Evolutionary conservation across 2,329 filamentous ascomycete genomes (phyloP).

Genomic region (Sporothrix pseudoabietina): DNA sequence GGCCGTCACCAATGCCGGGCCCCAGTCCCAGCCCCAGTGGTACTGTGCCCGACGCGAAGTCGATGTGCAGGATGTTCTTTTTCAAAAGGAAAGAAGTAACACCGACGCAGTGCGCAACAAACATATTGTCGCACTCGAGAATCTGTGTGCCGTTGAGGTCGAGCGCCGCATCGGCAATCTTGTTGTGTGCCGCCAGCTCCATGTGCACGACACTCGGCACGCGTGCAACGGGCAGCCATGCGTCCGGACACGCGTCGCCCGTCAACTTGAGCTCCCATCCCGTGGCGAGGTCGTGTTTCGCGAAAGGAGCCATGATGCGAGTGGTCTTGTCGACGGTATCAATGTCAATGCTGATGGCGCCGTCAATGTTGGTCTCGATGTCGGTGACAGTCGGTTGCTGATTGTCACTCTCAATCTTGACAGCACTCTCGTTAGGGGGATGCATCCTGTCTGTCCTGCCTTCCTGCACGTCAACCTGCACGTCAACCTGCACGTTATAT

Average conservation of each 20-base stretch:
- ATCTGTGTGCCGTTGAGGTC: slow-evolving; percentile 71
- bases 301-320: not conserved
- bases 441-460: not conserved
- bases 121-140: slow-evolving; percentile 77
- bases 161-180: slow-evolving; percentile 70
- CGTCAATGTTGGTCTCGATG: not conserved
- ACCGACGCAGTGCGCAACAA: slow-evolving; percentile 69
- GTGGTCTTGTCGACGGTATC: not conserved
- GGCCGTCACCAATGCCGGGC: slow-evolving; percentile 65
- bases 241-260: slow-evolving; percentile 50
- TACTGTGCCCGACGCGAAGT: no score
- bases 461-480: not conserved
- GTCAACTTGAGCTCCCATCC: slow-evolving; percentile 64
- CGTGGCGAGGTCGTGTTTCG: slow-evolving; percentile 44
- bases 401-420: not conserved
- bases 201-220: slow-evolving; percentile 70
- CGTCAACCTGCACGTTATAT: not conserved
- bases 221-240: slow-evolving; percentile 59
- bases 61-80: no score
- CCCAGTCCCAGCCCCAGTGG: slow-evolving; percentile 78
- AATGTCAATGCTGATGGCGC: not conserved
- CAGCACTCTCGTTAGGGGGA: not conserved
- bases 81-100: slow-evolving; percentile 57
- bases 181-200: slow-evolving; percentile 62
- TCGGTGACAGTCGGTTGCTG: not conserved